A percentile compares a stretch with the other conserved stretches of the same genome.
phyloP scores from a whole-genome alignment of 768 basidiomycete species.

The Pleurotus salmoneostramineus region DNA sequence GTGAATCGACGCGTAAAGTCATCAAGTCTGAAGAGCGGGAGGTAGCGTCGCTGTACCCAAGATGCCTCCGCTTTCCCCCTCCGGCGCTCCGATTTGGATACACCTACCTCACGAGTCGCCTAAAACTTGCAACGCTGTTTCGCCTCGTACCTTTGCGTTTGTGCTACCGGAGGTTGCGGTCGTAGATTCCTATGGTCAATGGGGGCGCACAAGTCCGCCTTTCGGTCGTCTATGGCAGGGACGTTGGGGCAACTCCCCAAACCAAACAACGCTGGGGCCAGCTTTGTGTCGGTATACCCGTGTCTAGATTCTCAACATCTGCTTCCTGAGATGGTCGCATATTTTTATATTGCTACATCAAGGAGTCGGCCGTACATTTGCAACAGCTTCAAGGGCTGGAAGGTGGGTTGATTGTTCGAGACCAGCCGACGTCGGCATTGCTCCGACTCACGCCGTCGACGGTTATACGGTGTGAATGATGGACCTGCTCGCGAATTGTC shows the following conservation, averaged over 20 bases:
- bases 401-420: neutral
- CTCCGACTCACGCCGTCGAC: slow-evolving; percentile 37
- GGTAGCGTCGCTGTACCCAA: no score
- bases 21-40: no score
- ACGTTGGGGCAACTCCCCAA: slow-evolving; percentile 44
- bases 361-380: slow-evolving; percentile 66
- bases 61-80: no score
- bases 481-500: slow-evolving; percentile 22
- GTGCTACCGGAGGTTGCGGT: no score
- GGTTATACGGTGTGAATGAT: slow-evolving; percentile 50
- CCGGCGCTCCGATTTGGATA: no score
- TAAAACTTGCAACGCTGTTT: no score
- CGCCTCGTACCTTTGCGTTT: no score
- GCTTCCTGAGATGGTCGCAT: slow-evolving; percentile 11
- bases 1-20: no score
- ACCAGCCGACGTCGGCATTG: slow-evolving; percentile 9
- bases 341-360: slow-evolving; percentile 27
- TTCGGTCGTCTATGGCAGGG: slow-evolving; percentile 29
- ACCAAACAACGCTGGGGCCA: slow-evolving; percentile 53
- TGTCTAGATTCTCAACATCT: slow-evolving; percentile 28
- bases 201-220: no score
- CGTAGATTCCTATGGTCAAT: no score
- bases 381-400: slow-evolving; percentile 18
- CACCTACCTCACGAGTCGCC: no score
- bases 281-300: slow-evolving; percentile 30